Evolutionary conservation across 2,329 filamentous ascomycete genomes (phyloP).

Genomic region (Alternaria metachromatica): DNA sequence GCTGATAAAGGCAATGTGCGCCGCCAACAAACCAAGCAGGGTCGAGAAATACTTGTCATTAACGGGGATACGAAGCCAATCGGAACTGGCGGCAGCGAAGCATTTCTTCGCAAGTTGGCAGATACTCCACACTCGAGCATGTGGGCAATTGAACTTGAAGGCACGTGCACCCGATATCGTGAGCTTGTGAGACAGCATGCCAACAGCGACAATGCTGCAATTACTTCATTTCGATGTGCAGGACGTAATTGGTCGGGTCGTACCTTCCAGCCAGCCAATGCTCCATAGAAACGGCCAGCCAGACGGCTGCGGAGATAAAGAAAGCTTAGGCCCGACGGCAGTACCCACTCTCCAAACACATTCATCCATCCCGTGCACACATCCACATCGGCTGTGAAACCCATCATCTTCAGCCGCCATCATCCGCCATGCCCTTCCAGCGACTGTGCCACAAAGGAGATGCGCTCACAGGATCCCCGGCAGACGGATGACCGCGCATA

Average conservation of each 20-base stretch:
- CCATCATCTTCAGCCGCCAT: neutral
- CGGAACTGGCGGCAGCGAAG: conserved; percentile 5
- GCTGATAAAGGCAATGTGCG: neutral
- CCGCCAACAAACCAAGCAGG: neutral
- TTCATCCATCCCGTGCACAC: neutral
- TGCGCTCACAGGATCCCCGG: neutral
- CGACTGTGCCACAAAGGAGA: conserved; percentile 2
- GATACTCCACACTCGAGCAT: neutral
- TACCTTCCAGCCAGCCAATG: neutral
- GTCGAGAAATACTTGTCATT: neutral
- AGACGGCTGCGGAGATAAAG: neutral
- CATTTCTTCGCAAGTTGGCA: neutral
- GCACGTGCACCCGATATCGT: neutral
- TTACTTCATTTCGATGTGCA: neutral
- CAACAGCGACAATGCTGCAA: neutral
- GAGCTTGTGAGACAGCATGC: neutral
- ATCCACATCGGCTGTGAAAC: neutral
- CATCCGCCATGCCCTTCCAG: neutral
- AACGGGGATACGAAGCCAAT: neutral
- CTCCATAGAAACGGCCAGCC: neutral
- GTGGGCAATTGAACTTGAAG: neutral
- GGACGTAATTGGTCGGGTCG: neutral
- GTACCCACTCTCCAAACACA: neutral
- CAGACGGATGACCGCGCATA: neutral
- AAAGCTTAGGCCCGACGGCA: neutral